Base-by-base conservation (phyloP, 805 yeast species). In the Yarrowia deformans region DNA sequence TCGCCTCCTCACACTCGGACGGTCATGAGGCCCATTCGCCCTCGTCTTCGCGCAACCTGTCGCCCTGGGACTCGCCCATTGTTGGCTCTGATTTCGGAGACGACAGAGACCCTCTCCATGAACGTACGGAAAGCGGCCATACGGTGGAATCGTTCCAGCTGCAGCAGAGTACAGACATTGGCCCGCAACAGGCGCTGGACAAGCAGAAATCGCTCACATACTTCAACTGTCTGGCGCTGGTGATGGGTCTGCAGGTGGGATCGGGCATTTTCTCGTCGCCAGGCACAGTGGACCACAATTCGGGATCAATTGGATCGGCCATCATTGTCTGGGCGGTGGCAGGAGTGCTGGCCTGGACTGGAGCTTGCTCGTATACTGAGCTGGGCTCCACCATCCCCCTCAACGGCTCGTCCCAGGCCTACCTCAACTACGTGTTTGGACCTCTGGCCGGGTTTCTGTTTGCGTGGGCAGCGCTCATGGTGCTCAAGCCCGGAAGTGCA, bases 201-300 rank as follows among this genome's bases (percentile, higher is more conserved):
- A 76, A 72, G 39, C 76, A 72, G 67, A 75, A 75, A 54, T 69
- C 73, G 23, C 70, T 78, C 18, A 75, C 72, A 14, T 72, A 74
- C 61, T 48, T 76, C 16, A 77, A 79, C 68, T 83, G 83, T 9
- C 73, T 81, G 32, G 77, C 78, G 2, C 74, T 81, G 14, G 82
- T 81, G 2, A 72, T 81, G 29, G 83, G 83, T 7, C 74, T 81
- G n/a, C 82, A 80, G 68, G 77, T 81, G n/a, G 83, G 83, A 9
- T 79, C 83, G 2, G 83, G 83, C 8, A 81, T 81, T 45, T 81
- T 81, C 67, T 77, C 83, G 29, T 79, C 82, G 12, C 83, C 83
- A 2, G 77, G 79, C 49, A 78, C 77, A 69, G 76, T 81, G n/a
- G 75, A 77, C 69, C 71, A 74, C 16, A 75, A 74, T 67, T 79